Conservation (phyloP, 2,329 filamentous ascomycete genomes). For the Colletotrichum sansevieriae region DNA sequence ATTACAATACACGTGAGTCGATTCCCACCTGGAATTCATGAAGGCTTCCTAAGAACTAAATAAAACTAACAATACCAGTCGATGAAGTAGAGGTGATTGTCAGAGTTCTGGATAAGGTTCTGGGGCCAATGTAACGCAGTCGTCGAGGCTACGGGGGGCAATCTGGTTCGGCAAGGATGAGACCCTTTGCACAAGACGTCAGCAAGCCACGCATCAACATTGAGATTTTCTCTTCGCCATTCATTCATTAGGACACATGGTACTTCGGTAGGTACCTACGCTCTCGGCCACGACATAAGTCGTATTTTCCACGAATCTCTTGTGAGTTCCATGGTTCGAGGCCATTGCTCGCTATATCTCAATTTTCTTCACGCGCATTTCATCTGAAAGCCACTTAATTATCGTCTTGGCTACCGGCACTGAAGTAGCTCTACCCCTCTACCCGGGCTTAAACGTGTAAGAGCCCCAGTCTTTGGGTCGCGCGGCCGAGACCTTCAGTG, state of each 20-base stretch:
- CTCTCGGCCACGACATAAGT: no score
- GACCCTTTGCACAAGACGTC: no score
- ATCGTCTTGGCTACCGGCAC: slow-evolving; percentile 13
- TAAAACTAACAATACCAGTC: background rate
- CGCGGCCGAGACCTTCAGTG: background rate
- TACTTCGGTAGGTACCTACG: no score
- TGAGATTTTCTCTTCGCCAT: no score
- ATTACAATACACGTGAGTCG: slow-evolving; percentile 76
- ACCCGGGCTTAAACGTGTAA: no score
- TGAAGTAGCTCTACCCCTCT: slow-evolving; percentile 14
- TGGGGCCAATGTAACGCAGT: slow-evolving; percentile 6
- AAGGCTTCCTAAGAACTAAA: background rate
- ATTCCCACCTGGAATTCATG: background rate
- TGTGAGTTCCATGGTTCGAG: no score
- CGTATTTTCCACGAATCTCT: no score
- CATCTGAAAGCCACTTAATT: background rate
- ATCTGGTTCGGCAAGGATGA: no score
- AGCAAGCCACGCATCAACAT: background rate
- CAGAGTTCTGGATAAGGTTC: slow-evolving; percentile 12
- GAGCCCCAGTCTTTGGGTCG: no score
- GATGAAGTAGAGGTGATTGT: slow-evolving; percentile 15
- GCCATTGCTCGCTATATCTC: no score
- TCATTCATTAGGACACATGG: no score
- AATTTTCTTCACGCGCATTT: no score
- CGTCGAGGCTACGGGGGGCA: background rate